Evolutionary conservation across 1,284 basidiomycete species (phyloP), one percentile per base, ranked within the genome.

Genomic region (Takashimella koratensis): DNA sequence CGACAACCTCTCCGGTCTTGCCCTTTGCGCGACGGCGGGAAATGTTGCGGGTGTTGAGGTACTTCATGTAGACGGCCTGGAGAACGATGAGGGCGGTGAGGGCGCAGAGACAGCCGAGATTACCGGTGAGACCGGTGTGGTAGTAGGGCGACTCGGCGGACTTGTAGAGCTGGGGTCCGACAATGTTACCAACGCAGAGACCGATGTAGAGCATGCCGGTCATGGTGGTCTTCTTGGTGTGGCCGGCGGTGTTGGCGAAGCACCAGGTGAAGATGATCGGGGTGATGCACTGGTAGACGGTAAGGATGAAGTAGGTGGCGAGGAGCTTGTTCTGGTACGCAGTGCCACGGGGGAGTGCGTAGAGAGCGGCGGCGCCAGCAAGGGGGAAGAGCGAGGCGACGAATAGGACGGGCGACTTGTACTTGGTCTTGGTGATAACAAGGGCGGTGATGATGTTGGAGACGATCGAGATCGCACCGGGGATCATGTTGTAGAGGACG

Each of bases 351-450:
- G 63, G 63, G 16, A 69, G 44, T 22, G 52, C 55, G 51, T 59
- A 67, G 19, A 72, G 52, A 3, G 64, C 65, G 2, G 58, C 57
- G 2, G 70, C 70, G 21, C 60, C 70, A 1, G 66, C 70, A 11
- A 72, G 53, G 13, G 70, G 70, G 59, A 70, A 67, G 24, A 60
- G 42, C 11, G 58, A 58, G 27, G 58, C 75, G 39, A 79, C 60
- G 20, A 81, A 76, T 3, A 80, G 77, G 65, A 78, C 79, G 51
- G 79, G 78, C 20, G 79, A 67, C 60, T 80, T 81, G 51, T 77
- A 68, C 56, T 76, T 77, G 47, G 53, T 56, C 26, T 75, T 76
- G 3, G 78, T 77, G 21, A 81, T 65, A 39, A 64, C 67, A 12
- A 73, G 77, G 2, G 77, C 66, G 25, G 70, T 50, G 21, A 79